Conservation (phyloP, 345 rosid species). For the Rubroshorea leprosula region DNA sequence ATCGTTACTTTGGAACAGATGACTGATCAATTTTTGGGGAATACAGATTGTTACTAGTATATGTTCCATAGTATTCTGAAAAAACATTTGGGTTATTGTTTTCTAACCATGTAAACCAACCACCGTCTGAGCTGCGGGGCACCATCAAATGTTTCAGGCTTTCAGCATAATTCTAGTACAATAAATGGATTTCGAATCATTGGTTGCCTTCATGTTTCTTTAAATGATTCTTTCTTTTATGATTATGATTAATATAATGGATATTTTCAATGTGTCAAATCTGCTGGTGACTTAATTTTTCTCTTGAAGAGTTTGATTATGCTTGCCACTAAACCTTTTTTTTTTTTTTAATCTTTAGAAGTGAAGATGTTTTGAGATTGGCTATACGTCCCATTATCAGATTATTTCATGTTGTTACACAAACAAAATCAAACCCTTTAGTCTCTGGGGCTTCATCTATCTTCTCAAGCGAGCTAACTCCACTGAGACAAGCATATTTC, state of each 20-base stretch:
- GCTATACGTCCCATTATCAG: no score
- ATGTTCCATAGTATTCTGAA: conserved; percentile 1
- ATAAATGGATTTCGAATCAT: not conserved
- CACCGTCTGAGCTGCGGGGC: not conserved
- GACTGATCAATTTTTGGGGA: conserved; percentile 33
- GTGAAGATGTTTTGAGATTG: no score
- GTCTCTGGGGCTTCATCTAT: not conserved
- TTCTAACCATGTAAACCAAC: not conserved
- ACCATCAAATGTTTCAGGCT: not conserved
- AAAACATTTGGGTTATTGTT: conserved; percentile 7
- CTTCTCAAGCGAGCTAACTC: not conserved
- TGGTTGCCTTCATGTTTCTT: no score
- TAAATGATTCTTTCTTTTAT: not conserved
- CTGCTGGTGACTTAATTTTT: no score
- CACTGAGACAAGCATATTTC: no score
- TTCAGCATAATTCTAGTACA: not conserved
- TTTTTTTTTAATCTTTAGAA: no score
- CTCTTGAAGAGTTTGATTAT: no score
- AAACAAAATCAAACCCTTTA: no score
- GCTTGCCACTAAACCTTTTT: no score
- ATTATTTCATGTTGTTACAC: no score
- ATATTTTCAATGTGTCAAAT: no score
- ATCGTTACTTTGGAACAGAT: conserved; percentile 95
- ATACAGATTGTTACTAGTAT: conserved; percentile 1
- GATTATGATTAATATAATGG: no score